phyloP scores from a whole-genome alignment of 2,329 filamentous ascomycete genomes.

The Ampelomyces quisqualis region DNA sequence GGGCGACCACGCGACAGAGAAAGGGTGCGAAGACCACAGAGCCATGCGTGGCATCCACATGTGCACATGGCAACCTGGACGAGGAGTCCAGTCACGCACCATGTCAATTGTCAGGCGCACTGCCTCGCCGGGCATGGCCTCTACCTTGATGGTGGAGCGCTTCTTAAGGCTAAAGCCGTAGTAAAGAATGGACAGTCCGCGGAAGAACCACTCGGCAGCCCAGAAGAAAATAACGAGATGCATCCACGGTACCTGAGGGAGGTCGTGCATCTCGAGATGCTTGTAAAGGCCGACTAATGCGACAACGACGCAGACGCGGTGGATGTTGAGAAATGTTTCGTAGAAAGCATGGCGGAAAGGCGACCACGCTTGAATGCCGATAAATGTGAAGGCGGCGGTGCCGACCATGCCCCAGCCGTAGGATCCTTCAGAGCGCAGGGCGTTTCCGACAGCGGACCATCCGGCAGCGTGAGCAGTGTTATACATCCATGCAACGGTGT shows the following conservation, averaged over 20 bases:
- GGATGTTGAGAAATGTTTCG: slow-evolving; percentile 88
- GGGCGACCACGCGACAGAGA: slow-evolving; percentile 53
- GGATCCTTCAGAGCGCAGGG: slow-evolving; percentile 61
- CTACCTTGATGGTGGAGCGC: slow-evolving; percentile 55
- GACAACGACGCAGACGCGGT: slow-evolving; percentile 73
- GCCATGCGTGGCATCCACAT: slow-evolving; percentile 57
- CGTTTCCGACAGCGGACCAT: slow-evolving; percentile 58
- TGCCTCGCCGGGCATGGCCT: slow-evolving; percentile 61
- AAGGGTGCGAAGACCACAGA: slow-evolving; percentile 50
- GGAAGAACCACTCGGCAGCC: slow-evolving; percentile 62
- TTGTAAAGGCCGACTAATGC: slow-evolving; percentile 72
- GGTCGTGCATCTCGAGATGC: slow-evolving; percentile 68
- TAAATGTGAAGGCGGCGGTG: slow-evolving; percentile 60
- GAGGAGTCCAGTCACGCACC: slow-evolving; percentile 54
- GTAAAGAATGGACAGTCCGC: slow-evolving; percentile 53
- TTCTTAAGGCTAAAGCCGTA: slow-evolving; percentile 56
- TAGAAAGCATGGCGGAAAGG: slow-evolving; percentile 92
- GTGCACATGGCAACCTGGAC: slow-evolving; percentile 61
- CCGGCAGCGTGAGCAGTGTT: slow-evolving; percentile 64
- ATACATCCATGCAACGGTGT: slow-evolving; percentile 71
- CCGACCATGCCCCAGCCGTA: slow-evolving; percentile 65
- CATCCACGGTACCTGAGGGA: slow-evolving; percentile 73
- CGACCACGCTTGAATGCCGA: slow-evolving; percentile 71
- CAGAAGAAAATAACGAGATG: slow-evolving; percentile 74
- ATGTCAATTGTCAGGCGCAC: slow-evolving; percentile 63